phyloP scores from a whole-genome alignment of 1,139 yeast species.

The Geotrichum reessii region DNA sequence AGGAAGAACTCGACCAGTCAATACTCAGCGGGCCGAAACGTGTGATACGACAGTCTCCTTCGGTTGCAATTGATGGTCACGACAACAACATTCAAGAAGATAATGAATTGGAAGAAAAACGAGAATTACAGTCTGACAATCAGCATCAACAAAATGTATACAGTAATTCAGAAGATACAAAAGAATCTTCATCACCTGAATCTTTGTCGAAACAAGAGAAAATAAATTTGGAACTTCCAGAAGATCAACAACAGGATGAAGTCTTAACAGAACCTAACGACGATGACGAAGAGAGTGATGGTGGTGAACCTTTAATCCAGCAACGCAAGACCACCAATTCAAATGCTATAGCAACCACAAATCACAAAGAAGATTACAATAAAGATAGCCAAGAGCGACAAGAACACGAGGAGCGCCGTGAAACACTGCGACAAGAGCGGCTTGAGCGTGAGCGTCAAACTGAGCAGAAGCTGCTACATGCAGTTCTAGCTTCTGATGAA shows the following conservation, averaged over 20 bases:
- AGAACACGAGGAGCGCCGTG: not conserved
- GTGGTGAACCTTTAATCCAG: not conserved
- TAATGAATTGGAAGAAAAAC: not conserved
- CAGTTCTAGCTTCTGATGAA: not conserved
- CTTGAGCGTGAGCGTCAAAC: not conserved
- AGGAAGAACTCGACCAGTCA: constrained; percentile 12
- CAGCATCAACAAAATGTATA: not conserved
- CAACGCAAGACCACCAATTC: not conserved
- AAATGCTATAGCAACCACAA: not conserved
- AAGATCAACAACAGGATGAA: not conserved
- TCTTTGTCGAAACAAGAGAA: not conserved
- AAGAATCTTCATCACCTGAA: not conserved
- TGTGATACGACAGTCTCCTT: not conserved
- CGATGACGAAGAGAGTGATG: not conserved
- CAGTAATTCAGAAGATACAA: not conserved
- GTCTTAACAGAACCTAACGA: not conserved
- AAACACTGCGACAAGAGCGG: not conserved
- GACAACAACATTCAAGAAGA: not conserved
- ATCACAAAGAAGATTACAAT: not conserved
- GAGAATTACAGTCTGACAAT: not conserved
- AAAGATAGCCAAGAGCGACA: not conserved
- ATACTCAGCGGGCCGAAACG: constrained; percentile 13
- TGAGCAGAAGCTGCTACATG: not conserved
- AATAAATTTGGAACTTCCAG: not conserved
- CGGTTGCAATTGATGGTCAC: not conserved